Evolutionary conservation across 768 basidiomycete species (phyloP).

Genomic region (Calocera viscosa): DNA sequence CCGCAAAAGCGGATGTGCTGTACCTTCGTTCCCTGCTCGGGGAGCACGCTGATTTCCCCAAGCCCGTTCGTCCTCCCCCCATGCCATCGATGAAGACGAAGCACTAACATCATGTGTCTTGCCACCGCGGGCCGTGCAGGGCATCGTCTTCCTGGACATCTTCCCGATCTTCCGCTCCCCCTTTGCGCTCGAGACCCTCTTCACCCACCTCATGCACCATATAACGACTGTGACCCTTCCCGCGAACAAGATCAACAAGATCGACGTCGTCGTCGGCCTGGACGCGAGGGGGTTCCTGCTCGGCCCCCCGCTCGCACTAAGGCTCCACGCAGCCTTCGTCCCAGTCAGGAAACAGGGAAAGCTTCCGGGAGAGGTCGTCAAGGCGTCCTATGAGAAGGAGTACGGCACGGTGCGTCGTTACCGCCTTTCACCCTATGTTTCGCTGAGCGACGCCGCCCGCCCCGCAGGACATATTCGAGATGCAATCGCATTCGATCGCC

Average conservation of each 20-base stretch:
- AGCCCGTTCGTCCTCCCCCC: constrained; percentile 48
- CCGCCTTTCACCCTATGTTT: neutral
- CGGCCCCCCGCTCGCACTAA: constrained; percentile 80
- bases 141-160: constrained; percentile 85
- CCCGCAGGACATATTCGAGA: constrained; percentile 83
- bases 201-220: constrained; percentile 78
- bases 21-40: constrained; percentile 50
- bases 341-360: constrained; percentile 92
- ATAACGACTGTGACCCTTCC: constrained; percentile 67
- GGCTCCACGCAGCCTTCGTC: constrained; percentile 87
- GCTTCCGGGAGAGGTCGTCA: constrained; percentile 74
- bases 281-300: constrained; percentile 94
- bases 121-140: no score
- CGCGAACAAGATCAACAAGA: constrained; percentile 42
- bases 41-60: constrained; percentile 69
- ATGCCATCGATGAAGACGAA: neutral
- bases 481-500: constrained; percentile 76
- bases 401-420: constrained; percentile 57
- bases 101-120: constrained; percentile 6
- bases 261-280: constrained; percentile 87
- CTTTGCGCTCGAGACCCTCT: constrained; percentile 73
- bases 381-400: constrained; percentile 77
- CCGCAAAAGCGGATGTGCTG: constrained; percentile 60
- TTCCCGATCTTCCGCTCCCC: constrained; percentile 87
- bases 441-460: neutral